phyloP scores from a whole-genome alignment of 1,139 yeast genomes.

The Meyerozyma elateridarum region DNA sequence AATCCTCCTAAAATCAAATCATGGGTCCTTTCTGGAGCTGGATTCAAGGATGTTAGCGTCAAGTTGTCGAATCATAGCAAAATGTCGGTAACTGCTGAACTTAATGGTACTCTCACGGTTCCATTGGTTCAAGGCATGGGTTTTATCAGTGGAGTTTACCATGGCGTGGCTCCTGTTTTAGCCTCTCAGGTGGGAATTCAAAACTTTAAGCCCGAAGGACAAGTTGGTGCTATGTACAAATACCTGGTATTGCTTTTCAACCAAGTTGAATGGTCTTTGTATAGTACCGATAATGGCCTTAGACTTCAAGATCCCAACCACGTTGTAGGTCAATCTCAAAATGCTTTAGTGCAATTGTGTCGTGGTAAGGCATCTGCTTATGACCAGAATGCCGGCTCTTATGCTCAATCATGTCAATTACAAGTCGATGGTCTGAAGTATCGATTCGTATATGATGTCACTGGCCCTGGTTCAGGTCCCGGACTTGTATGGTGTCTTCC shows the following conservation, averaged over 20 bases:
- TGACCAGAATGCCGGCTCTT: slow-evolving; percentile 51
- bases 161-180: slow-evolving; percentile 46
- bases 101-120: slow-evolving; percentile 18
- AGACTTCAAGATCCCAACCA: slow-evolving; percentile 48
- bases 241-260: slow-evolving; percentile 34
- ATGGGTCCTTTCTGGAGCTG: slow-evolving; percentile 33
- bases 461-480: slow-evolving; percentile 19
- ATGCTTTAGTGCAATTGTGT: slow-evolving; percentile 42
- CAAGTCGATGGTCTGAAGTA: slow-evolving; percentile 24
- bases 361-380: slow-evolving; percentile 40
- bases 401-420: slow-evolving; percentile 21
- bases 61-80: slow-evolving; percentile 27
- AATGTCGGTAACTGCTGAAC: slow-evolving; percentile 28
- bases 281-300: slow-evolving; percentile 32
- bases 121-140: slow-evolving; percentile 64
- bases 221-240: slow-evolving; percentile 19
- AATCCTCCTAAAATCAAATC: slow-evolving; percentile 45
- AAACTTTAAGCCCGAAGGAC: slow-evolving; percentile 25
- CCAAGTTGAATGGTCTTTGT: slow-evolving; percentile 40
- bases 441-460: slow-evolving; percentile 23
- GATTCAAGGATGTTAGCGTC: slow-evolving; percentile 18
- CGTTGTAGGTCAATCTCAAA: slow-evolving; percentile 36
- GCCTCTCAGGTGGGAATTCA: slow-evolving; percentile 64
- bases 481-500: slow-evolving; percentile 55
- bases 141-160: slow-evolving; percentile 58